Evolutionary conservation across 2,329 filamentous ascomycete species (phyloP), one percentile per base, ranked within the genome.

Genomic region (Colletotrichum tamarilloi): DNA sequence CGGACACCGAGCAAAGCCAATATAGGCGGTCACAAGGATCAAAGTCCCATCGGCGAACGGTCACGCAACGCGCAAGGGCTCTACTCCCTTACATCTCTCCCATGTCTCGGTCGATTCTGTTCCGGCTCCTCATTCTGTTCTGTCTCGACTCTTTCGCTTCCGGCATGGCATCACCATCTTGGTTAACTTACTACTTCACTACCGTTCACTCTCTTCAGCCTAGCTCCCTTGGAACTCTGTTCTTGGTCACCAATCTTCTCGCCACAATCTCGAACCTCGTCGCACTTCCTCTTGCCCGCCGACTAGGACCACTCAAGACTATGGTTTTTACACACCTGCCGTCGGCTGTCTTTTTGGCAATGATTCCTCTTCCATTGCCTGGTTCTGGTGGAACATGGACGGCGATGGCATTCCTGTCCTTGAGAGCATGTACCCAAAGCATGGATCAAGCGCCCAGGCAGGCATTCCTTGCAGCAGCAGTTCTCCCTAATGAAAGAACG

Each of bases 311-410:
- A 46, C 87, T 94, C 57, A 91, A 91, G 85, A 94, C 92, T 1
- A 94, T 94, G 92, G 92, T 93, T 9, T 93, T 93, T 77, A 94
- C 92, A 0, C 92, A 94, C 35, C 84, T 94, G 0, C 93, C 93
- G 0, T 93, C 92, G 0, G 86, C 92, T 8, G 81, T 94, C 30
- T 92, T 91, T 75, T 86, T 94, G 1, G 84, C 89, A 16, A 81
- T 94, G 24, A 89, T 94, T 26, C 89, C 91, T 0, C 77, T 92
- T 0, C 90, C 91, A 0, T 58, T 55, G 14, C 52, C 74, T 3
- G 46, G 67, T 2, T 62, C 63, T 24, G 80, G 83, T 24, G 84
- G 85, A 4, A 81, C 91, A 0, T 84, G 84, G 12, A 74, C 91
- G 5, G 87, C 92, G 0, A 85, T 93, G 58, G 80, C 85, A 0